phyloP scores from a whole-genome alignment of 2,329 filamentous ascomycete species.

The Elsinoe fawcettii region DNA sequence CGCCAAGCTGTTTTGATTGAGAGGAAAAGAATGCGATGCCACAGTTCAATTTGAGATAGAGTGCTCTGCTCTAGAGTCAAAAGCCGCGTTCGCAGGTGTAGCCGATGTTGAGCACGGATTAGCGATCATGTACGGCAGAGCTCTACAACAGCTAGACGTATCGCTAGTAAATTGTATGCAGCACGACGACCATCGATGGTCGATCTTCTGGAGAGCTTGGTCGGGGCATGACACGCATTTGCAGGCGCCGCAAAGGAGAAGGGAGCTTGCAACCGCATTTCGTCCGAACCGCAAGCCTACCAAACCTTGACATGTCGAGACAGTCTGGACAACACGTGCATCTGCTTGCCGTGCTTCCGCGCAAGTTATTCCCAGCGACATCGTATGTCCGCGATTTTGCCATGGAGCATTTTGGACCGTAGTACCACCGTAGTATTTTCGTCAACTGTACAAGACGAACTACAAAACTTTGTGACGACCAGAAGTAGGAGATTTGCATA shows the following conservation, averaged over 20 bases:
- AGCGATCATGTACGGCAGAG: background rate
- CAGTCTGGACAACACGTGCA: background rate
- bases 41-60: background rate
- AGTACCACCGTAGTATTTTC: slow-evolving; percentile 10
- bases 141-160: background rate
- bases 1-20: slow-evolving; percentile 3
- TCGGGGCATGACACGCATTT: slow-evolving; percentile 1
- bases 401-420: background rate
- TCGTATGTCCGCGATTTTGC: slow-evolving; percentile 11
- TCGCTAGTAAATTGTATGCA: background rate
- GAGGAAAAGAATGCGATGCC: background rate
- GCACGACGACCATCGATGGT: background rate
- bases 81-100: background rate
- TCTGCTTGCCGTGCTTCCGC: slow-evolving; percentile 5
- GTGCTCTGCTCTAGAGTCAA: slow-evolving; percentile 5
- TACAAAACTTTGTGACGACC: background rate
- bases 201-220: slow-evolving; percentile 1
- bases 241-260: background rate
- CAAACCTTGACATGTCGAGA: background rate
- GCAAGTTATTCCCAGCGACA: slow-evolving; percentile 14
- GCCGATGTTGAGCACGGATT: background rate
- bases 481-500: slow-evolving; percentile 11
- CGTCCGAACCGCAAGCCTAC: slow-evolving; percentile 2
- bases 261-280: background rate
- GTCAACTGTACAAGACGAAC: slow-evolving; percentile 8